Evolutionary conservation across 768 basidiomycete genomes (phyloP), one percentile per base, ranked within the genome.

Genomic region (Nevesoporus exiguus): DNA sequence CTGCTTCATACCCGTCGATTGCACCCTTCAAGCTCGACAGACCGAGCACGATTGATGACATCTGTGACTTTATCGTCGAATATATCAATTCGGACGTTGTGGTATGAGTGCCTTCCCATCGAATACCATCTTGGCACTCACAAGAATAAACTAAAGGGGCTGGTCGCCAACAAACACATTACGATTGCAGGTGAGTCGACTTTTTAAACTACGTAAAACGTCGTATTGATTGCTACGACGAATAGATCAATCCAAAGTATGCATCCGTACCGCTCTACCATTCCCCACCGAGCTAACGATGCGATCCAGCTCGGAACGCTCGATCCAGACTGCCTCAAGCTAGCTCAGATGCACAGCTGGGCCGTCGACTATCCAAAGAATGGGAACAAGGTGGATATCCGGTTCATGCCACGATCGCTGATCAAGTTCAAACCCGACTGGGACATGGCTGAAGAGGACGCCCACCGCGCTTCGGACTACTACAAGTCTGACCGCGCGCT

Each of bases 331-430:
- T 39, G 37, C 37, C 37, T 39, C 37, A 21, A 39, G 37, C 41
- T 42, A 5, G 88, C 89, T 3, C 71, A 73, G 47, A 66, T 90
- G 86, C 63, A 55, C 51, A 76, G 68, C 55, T 63, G 81, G 75
- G 89, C 89, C 0, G 89, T 92, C 5, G 90, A 91, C 62, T 92
- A 88, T 65, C 83, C 87, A 0, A 92, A 91, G 70, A 84, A 85
- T 57, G 90, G 88, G 9, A 79, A 80, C 34, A 79, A 82, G 2
- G 85, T 89, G 24, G 71, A 84, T 46, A 71, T 86, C 27, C 71
- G 73, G 22, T 62, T 70, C 4, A 66, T 88, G 29, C 88, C 90
- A 4, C 67, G 70, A 11, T 65, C 73, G 0, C 72, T 88, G 15
- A 87, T 89, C 42, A 76, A 76, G 17, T 82, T 78, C 66, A 90